These are phyloP conservation scores for Pythium chondricola DNA, from an alignment of 352 stramenopile species.

Conservation along the genomic window DNA sequence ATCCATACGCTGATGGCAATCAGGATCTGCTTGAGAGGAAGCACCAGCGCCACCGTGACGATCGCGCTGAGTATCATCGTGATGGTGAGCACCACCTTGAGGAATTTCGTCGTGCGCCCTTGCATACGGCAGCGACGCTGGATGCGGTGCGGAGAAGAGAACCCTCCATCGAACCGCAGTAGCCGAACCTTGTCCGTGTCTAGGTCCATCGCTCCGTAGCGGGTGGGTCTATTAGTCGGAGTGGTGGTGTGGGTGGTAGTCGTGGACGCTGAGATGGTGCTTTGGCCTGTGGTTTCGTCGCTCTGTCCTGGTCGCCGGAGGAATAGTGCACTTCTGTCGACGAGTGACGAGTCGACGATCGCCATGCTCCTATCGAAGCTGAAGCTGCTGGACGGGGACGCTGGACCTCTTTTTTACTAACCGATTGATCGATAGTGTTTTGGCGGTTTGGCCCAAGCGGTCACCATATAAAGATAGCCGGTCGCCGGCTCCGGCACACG, in stretches of 20 bases:
- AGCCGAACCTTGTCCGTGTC: conserved; percentile 13
- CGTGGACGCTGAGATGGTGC: too few species aligned
- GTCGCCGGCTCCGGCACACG: too few species aligned
- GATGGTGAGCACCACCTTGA: conserved; percentile 21
- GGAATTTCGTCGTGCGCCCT: conserved; percentile 5
- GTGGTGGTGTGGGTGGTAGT: not conserved
- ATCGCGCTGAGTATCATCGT: conserved; percentile 6
- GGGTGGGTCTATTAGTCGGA: not conserved
- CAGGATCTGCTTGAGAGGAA: conserved; percentile 43
- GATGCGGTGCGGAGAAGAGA: conserved; percentile 6
- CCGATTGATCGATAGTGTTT: too few species aligned
- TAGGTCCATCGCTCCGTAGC: conserved; percentile 1
- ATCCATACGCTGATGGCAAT: conserved; percentile 35
- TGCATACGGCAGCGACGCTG: conserved; percentile 2
- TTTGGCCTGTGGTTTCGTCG: too few species aligned
- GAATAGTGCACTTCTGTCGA: too few species aligned
- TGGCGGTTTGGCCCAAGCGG: too few species aligned
- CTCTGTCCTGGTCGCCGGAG: too few species aligned
- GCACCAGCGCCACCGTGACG: conserved; percentile 18
- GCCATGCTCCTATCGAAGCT: too few species aligned
- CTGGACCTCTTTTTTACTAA: too few species aligned
- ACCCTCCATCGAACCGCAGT: conserved; percentile 1
- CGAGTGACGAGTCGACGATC: too few species aligned
- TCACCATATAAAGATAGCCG: too few species aligned
- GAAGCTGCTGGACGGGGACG: too few species aligned